Evolutionary conservation across 2,329 filamentous ascomycete genomes (phyloP).

Genomic region (Diaporthe sp.): DNA sequence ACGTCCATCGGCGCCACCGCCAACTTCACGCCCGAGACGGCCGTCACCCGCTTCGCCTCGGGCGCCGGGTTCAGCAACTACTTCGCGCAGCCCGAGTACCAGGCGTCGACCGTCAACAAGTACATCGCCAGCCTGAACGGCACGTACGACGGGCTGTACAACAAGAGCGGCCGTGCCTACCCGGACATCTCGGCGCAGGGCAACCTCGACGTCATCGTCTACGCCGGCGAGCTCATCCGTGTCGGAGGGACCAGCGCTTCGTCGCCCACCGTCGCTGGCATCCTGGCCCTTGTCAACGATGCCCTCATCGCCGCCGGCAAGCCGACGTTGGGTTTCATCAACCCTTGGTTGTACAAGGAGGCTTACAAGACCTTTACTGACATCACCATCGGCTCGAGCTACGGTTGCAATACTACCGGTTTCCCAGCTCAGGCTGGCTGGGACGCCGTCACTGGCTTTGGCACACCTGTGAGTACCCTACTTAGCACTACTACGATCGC

Average conservation of each 20-base stretch:
- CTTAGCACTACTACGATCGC: not conserved
- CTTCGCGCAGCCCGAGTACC: constrained; percentile 50
- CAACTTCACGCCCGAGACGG: constrained; percentile 42
- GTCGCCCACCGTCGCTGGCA: constrained; percentile 61
- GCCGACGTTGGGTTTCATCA: constrained; percentile 65
- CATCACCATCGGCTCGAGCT: constrained; percentile 55
- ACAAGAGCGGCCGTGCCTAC: constrained; percentile 61
- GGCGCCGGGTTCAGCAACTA: constrained; percentile 54
- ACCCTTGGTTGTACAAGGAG: constrained; percentile 52
- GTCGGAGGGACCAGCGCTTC: constrained; percentile 66
- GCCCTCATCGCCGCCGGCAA: constrained; percentile 61
- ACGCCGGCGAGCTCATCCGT: constrained; percentile 50
- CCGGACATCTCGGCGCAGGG: constrained; percentile 63
- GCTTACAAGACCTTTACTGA: constrained; percentile 48
- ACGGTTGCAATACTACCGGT: constrained; percentile 54
- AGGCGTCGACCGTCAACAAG: constrained; percentile 58
- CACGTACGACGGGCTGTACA: constrained; percentile 62
- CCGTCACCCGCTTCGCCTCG: constrained; percentile 47
- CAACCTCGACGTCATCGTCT: constrained; percentile 53
- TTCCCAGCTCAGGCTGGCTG: constrained; percentile 58
- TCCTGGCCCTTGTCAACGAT: constrained; percentile 66
- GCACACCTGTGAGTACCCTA: constrained; percentile 44
- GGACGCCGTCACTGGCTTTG: constrained; percentile 56
- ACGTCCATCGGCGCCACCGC: constrained; percentile 75
- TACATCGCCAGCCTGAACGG: constrained; percentile 53